Evolutionary conservation across 2,329 filamentous ascomycete genomes (phyloP), one percentile per base, ranked within the genome.

Genomic region (Aspergillus persii): DNA sequence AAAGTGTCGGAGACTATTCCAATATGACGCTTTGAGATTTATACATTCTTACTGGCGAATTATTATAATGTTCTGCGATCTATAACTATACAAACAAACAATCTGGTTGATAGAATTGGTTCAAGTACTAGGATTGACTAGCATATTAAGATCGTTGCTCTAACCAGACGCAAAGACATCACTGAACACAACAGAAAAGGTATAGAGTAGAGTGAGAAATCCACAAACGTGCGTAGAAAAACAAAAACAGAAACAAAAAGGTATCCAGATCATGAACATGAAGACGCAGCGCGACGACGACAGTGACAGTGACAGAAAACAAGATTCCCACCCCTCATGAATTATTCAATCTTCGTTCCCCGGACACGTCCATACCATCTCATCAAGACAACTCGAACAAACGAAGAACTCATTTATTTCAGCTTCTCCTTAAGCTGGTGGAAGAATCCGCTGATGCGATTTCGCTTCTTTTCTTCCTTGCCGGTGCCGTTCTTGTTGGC

Each of bases 381-480:
- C 39, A 44, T 44, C 39, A 23, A 23, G 39, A 44, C 39, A 12
- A 5, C n/a, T 15, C 39, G n/a, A 44, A 12, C 39, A 44, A 18
- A 23, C 18, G 18, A 12, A 30, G 12, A 12, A 26, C n/a, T 41
- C 41, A 41, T 52, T 54, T 68, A 78, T 67, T 77, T 77, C 58
- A 84, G 74, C 73, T 83, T 84, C 64, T 82, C 82, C 77, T 84
- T 84, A 57, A 85, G 63, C 68, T 77, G 80, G 33, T 74, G 73
- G 70, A 90, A 84, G 67, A 89, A 83, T 55, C 81, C 77, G 15
- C 54, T 56, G 18, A 41, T 47, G n/a, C 54, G 54, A 26, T 44
- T 80, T 80, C 87, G 88, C 81, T 89, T 89, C 78, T 85, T 86
- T 81, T 15, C 79, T 76, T 56, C 56, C 29, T 61, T 61, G 50